Conservation (phyloP, 2,329 filamentous ascomycete genomes). For the Ophiostoma sp. region DNA sequence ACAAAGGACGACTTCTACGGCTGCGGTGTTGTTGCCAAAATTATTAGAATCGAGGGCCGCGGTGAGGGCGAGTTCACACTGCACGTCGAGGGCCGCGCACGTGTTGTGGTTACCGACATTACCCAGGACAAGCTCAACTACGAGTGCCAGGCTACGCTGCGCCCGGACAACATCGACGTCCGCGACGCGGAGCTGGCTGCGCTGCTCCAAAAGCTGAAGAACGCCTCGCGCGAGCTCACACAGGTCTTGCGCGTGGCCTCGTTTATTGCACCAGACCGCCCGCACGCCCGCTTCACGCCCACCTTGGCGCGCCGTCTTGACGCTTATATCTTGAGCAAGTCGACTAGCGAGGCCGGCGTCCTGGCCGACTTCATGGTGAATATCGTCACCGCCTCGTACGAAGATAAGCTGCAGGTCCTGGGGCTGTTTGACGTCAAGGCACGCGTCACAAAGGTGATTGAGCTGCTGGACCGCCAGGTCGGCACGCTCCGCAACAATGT, state of each 20-base stretch:
- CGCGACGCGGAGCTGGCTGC: constrained; percentile 59
- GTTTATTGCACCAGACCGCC: constrained; percentile 66
- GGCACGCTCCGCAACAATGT: constrained; percentile 79
- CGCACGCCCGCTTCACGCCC: constrained; percentile 65
- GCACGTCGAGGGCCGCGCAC: constrained; percentile 76
- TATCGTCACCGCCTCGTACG: constrained; percentile 76
- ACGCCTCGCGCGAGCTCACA: constrained; percentile 78
- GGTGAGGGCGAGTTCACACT: constrained; percentile 72
- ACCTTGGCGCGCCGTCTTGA: constrained; percentile 82
- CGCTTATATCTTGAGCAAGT: constrained; percentile 77
- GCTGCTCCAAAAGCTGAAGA: constrained; percentile 74
- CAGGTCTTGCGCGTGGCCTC: constrained; percentile 79
- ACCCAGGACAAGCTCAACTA: constrained; percentile 71
- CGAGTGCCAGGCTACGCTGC: constrained; percentile 69
- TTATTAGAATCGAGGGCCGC: constrained; percentile 70
- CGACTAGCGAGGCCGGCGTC: constrained; percentile 72
- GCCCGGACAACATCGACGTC: constrained; percentile 55
- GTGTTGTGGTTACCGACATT: constrained; percentile 45
- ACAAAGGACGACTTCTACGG: constrained; percentile 70
- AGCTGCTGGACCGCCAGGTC: constrained; percentile 77
- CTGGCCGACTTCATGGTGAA: constrained; percentile 97
- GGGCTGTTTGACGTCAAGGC: constrained; percentile 74
- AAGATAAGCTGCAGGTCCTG: constrained; percentile 85
- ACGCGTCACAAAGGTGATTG: constrained; percentile 74
- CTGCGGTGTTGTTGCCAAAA: constrained; percentile 76